phyloP scores from a whole-genome alignment of 2,329 filamentous ascomycete species.

The Trichoderma atrobrunneum region DNA sequence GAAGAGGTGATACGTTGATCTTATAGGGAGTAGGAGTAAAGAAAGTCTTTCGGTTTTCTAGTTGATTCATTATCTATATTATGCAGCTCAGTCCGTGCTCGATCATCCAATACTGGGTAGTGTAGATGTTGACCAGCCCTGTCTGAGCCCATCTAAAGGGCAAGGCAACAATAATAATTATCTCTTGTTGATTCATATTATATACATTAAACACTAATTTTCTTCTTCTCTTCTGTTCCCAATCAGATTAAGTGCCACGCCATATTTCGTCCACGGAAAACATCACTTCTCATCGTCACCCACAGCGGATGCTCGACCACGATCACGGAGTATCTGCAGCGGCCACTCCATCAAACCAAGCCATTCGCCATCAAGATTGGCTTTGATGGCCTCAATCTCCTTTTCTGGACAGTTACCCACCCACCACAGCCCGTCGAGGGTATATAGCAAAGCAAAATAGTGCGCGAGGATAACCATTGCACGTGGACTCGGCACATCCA shows the following conservation, averaged over 20 bases:
- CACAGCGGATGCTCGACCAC: background rate
- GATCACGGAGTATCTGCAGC: background rate
- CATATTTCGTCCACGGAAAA: background rate
- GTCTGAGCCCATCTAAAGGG: background rate
- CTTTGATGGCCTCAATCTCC: constrained; percentile 19
- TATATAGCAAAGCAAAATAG: constrained; percentile 20
- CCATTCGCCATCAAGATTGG: constrained; percentile 8
- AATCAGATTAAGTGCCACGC: background rate
- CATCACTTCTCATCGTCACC: background rate
- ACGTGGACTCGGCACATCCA: constrained; percentile 17
- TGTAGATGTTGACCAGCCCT: too few species aligned
- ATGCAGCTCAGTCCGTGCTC: background rate
- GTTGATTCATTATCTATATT: background rate
- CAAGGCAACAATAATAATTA: background rate
- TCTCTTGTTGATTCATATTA: background rate
- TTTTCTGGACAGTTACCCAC: constrained; percentile 1
- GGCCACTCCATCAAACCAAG: constrained; percentile 20
- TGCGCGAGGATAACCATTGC: constrained; percentile 24
- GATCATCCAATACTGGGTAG: background rate
- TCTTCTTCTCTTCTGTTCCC: background rate
- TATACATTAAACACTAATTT: background rate
- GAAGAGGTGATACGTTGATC: background rate
- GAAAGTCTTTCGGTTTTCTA: too few species aligned
- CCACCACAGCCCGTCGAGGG: constrained; percentile 14
- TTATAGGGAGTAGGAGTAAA: too few species aligned